A percentile compares a stretch with the other conserved stretches of the same genome.
These are phyloP conservation scores for Clonostachys sp. DNA, from an alignment of 2,329 filamentous ascomycete genomes.

Conservation along the genomic window DNA sequence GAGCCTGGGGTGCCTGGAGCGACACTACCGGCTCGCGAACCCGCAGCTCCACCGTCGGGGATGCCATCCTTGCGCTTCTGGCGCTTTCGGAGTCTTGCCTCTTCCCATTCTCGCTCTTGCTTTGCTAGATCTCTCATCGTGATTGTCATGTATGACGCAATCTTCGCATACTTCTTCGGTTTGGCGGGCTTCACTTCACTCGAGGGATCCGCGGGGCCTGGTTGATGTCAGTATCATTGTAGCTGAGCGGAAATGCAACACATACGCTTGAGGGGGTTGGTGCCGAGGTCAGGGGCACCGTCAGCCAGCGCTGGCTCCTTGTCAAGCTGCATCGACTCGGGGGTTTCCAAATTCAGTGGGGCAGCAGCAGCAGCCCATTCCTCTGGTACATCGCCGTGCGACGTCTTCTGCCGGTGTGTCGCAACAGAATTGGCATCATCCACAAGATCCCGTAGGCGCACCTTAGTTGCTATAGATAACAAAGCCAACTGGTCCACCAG, in stretches of 20 bases:
- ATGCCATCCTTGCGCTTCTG: constrained; percentile 57
- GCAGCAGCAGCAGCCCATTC: constrained; percentile 72
- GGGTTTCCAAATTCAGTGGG: constrained; percentile 35
- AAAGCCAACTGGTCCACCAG: constrained; percentile 80
- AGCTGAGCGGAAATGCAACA: not conserved
- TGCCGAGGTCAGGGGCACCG: constrained; percentile 22
- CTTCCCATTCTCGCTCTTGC: constrained; percentile 68
- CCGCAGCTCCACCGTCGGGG: constrained; percentile 39
- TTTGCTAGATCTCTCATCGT: constrained; percentile 58
- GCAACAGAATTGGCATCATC: constrained; percentile 73
- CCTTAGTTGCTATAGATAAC: constrained; percentile 77
- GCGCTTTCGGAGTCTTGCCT: constrained; percentile 64
- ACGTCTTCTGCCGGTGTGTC: constrained; percentile 67
- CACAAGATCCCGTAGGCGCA: constrained; percentile 69
- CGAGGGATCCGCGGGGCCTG: too few relatives aligned
- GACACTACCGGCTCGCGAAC: constrained; percentile 49
- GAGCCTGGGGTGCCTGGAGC: constrained; percentile 58
- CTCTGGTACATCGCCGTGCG: constrained; percentile 72
- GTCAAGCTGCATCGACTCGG: constrained; percentile 18
- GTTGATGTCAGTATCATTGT: not conserved
- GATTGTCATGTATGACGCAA: constrained; percentile 43
- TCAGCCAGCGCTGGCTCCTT: constrained; percentile 24
- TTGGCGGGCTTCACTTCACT: too few relatives aligned
- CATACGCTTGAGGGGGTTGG: constrained; percentile 59
- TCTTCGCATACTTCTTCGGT: constrained; percentile 40